These are phyloP conservation scores for Elongisporangium undulatum DNA, from an alignment of 352 stramenopile genomes.

Conservation along the genomic window DNA sequence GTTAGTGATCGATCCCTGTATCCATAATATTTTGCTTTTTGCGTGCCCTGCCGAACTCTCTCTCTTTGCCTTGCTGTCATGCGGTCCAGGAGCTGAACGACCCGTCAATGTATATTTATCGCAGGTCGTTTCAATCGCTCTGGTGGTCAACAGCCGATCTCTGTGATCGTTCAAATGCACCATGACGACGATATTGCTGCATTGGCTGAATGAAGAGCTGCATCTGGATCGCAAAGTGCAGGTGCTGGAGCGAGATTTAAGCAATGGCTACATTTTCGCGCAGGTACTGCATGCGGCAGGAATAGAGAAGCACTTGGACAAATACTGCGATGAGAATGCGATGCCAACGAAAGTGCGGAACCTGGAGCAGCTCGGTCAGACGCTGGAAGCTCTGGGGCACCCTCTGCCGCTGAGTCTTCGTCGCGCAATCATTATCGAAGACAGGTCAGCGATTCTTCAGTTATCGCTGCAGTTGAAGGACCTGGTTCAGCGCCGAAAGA, in stretches of 20 bases:
- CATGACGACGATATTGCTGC: constrained; percentile 58
- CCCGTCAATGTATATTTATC: constrained; percentile 17
- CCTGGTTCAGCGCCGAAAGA: constrained; percentile 24
- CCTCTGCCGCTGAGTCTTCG: constrained; percentile 36
- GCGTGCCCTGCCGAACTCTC: background rate
- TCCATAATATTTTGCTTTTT: background rate
- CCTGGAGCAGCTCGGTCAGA: constrained; percentile 46
- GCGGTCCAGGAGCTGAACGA: constrained; percentile 1
- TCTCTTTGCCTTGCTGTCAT: background rate
- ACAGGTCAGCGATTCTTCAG: constrained; percentile 44
- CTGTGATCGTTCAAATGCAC: background rate
- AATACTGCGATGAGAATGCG: constrained; percentile 31
- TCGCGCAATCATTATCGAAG: constrained; percentile 64
- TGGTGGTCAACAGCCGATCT: background rate
- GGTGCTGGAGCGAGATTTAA: constrained; percentile 54
- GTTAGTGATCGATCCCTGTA: background rate
- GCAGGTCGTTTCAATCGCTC: constrained; percentile 10
- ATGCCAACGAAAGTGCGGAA: constrained; percentile 47
- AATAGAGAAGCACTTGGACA: constrained; percentile 39
- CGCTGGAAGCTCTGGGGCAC: constrained; percentile 29
- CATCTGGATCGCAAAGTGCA: constrained; percentile 37
- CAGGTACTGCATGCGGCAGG: constrained; percentile 50
- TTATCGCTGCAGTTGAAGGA: constrained; percentile 62
- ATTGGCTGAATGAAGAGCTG: constrained; percentile 70
- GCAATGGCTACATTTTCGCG: constrained; percentile 64